Evolutionary conservation across 1,139 yeast species (phyloP), one percentile per base, ranked within the genome.

Genomic region (Debaryomyces robertsiae): DNA sequence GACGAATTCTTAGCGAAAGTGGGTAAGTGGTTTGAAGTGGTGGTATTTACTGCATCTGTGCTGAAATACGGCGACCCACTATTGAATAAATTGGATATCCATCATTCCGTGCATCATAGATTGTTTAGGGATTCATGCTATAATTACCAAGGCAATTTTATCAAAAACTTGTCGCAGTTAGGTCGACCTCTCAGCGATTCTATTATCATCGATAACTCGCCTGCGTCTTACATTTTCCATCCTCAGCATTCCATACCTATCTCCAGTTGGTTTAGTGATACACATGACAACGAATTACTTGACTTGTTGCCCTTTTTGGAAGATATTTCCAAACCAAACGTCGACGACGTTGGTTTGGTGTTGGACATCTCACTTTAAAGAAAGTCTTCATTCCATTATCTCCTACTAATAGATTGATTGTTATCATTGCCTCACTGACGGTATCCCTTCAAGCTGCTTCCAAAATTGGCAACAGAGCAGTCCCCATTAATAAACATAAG

Each of bases 221-320:
- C 99, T 2, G 96, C 98, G 5, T 88, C 96, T 10, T 93, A 94
- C 63, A 82, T 91, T 42, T 88, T 93, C 73, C 98, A 93, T 61
- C 98, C 98, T 17, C 95, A 89, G 59, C 97, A 93, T 68, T 95
- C 98, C 10, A 85, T 94, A 31, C 99, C 99, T n/a, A 88, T 93
- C 25, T 88, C 96, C 48, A 83, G 94, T 61, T 93, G 99, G 99
- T 93, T 94, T 71, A 88, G 96, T 53, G 99, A 93, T 67, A 83
- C 94, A 30, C 98, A 93, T 61, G 99, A 93, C 63, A 91, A 91
- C 59, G 99, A 93, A 71, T 74, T 93, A 53, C 66, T 88, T 48
- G 98, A 93, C 65, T 80, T 93, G 65, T 70, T 94, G 45, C 98
- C 98, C 11, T 82, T 94, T 50, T 74, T 93, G 54, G 88, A 89